phyloP scores from a whole-genome alignment of 2,329 filamentous ascomycete species.

The Xylariaceae sp. region DNA sequence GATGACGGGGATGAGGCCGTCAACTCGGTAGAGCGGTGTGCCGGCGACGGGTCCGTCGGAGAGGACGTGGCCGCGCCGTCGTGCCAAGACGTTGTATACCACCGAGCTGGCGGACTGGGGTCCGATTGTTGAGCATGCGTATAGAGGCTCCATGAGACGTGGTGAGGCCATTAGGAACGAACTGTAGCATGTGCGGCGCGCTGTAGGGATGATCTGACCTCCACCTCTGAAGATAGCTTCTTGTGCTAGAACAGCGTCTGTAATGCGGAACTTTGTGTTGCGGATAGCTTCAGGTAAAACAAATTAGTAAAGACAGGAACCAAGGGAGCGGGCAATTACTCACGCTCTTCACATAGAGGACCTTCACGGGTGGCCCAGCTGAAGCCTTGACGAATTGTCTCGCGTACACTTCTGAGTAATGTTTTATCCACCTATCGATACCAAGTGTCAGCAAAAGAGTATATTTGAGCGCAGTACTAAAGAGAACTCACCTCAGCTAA shows the following conservation, averaged over 20 bases:
- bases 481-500: constrained; percentile 66
- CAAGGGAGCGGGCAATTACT: constrained; percentile 38
- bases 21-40: constrained; percentile 88
- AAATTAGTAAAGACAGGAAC: background rate
- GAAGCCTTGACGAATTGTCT: constrained; percentile 93
- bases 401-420: constrained; percentile 77
- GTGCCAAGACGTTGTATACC: constrained; percentile 86
- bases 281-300: constrained; percentile 65
- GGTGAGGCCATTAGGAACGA: constrained; percentile 97
- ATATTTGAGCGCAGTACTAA: constrained; percentile 11
- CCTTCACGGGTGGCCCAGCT: constrained; percentile 95
- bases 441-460: constrained; percentile 25
- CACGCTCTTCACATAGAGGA: constrained; percentile 94
- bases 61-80: constrained; percentile 85
- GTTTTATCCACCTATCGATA: constrained; percentile 77
- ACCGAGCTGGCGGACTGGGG: constrained; percentile 84
- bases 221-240: constrained; percentile 94
- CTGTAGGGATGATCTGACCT: constrained; percentile 95
- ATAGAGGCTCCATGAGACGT: constrained; percentile 93
- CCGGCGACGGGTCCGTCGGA: constrained; percentile 92
- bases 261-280: constrained; percentile 96
- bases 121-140: constrained; percentile 87
- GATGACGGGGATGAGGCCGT: constrained; percentile 89
- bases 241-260: constrained; percentile 78
- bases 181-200: constrained; percentile 87